A percentile compares a stretch with the other conserved stretches of the same genome.
These are phyloP conservation scores for Coemansia interrupta DNA, from an alignment of 192 early-diverging fungal genomes.

Conservation along the genomic window DNA sequence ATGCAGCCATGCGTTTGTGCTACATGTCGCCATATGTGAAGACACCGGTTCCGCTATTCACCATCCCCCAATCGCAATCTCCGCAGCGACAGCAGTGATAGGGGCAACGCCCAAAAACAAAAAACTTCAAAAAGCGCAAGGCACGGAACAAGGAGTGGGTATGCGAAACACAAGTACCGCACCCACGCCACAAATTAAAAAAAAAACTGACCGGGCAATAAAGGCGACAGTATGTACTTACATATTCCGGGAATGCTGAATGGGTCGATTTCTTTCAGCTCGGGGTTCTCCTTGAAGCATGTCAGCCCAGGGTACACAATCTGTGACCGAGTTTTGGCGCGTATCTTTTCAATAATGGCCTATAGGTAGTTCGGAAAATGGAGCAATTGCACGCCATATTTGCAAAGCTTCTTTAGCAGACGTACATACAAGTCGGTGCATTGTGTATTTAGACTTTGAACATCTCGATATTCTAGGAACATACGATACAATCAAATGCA, in stretches of 20 bases:
- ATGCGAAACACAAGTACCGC: not conserved
- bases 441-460: no score
- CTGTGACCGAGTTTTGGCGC: slow-evolving; percentile 66
- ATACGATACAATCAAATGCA: no score
- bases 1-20: no score
- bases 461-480: no score
- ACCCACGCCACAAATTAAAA: slow-evolving; percentile 12
- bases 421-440: not conserved
- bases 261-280: slow-evolving; percentile 64
- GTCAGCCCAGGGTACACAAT: slow-evolving; percentile 77
- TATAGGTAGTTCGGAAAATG: slow-evolving; percentile 8
- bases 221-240: slow-evolving; percentile 11
- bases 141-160: not conserved
- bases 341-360: slow-evolving; percentile 85
- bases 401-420: not conserved
- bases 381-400: slow-evolving; percentile 3
- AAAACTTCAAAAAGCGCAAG: not conserved
- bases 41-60: no score
- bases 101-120: not conserved
- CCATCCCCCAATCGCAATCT: no score
- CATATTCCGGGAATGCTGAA: slow-evolving; percentile 81
- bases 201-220: not conserved
- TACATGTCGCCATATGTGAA: no score
- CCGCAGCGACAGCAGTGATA: no score
- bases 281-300: slow-evolving; percentile 58